Conservation (phyloP, 2,329 filamentous ascomycete species). For the Alternaria rosae region DNA sequence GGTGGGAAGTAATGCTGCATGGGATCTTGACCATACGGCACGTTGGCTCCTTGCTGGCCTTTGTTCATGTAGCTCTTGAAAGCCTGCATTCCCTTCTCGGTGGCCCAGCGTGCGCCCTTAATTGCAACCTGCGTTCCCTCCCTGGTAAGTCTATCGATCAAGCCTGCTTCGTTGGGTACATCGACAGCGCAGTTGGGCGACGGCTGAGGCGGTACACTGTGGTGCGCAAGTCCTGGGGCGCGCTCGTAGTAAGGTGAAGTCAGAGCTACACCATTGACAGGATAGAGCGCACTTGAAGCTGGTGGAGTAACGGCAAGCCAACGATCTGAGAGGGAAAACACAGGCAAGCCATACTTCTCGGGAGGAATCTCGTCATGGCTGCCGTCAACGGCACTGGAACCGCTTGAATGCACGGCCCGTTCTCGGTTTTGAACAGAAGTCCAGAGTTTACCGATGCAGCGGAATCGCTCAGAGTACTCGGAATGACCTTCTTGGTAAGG, state of each 20-base stretch:
- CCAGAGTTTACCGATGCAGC: constrained; percentile 90
- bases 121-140: constrained; percentile 82
- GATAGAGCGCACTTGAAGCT: constrained; percentile 72
- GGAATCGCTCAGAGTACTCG: constrained; percentile 54
- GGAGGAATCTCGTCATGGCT: constrained; percentile 42
- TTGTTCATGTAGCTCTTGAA: constrained; percentile 83
- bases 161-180: constrained; percentile 72
- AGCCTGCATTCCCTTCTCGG: constrained; percentile 77
- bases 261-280: constrained; percentile 71
- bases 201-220: constrained; percentile 74
- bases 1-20: constrained; percentile 71
- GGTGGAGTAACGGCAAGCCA: constrained; percentile 83
- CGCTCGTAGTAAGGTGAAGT: constrained; percentile 59
- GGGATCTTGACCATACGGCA: constrained; percentile 43
- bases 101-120: constrained; percentile 76
- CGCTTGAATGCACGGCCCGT: constrained; percentile 40
- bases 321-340: constrained; percentile 73
- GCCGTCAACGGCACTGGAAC: constrained; percentile 47
- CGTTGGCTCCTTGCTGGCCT: constrained; percentile 32
- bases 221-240: constrained; percentile 63
- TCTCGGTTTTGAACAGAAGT: constrained; percentile 73
- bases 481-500: constrained; percentile 39
- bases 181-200: constrained; percentile 72
- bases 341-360: constrained; percentile 64
- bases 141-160: constrained; percentile 78